phyloP scores from a whole-genome alignment of 352 stramenopile species.

The Pythium vanterpoolii region DNA sequence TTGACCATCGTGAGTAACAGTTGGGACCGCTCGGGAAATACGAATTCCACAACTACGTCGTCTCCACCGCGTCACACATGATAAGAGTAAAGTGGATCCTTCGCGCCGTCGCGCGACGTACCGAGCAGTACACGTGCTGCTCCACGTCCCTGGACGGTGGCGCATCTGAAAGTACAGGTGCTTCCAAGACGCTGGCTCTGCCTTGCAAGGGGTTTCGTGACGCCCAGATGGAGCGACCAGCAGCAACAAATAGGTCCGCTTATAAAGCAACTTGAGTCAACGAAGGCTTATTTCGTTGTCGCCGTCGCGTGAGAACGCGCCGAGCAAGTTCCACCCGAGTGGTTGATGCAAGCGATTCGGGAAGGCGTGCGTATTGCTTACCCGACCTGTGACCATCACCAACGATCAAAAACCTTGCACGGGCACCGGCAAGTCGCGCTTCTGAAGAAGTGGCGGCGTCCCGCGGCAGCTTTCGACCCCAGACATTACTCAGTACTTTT shows the following conservation, averaged over 20 bases:
- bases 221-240: conserved; percentile 1
- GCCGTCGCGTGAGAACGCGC: neutral
- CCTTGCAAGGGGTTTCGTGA: no score
- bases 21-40: no score
- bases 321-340: neutral
- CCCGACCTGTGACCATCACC: neutral
- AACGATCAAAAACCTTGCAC: conserved; percentile 2
- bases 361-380: neutral
- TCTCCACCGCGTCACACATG: no score
- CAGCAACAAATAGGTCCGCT: no score
- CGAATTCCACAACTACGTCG: no score
- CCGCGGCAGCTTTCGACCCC: neutral
- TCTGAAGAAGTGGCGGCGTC: neutral
- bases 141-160: neutral
- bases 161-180: neutral
- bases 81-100: no score
- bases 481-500: conserved; percentile 15
- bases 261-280: no score
- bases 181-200: neutral
- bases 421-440: neutral
- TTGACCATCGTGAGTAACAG: no score
- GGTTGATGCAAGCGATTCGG: neutral
- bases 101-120: no score
- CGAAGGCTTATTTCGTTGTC: no score
- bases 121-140: neutral